These are phyloP conservation scores for Fibroporia radiculosa DNA, from an alignment of 768 basidiomycete genomes.

Conservation along the genomic window DNA sequence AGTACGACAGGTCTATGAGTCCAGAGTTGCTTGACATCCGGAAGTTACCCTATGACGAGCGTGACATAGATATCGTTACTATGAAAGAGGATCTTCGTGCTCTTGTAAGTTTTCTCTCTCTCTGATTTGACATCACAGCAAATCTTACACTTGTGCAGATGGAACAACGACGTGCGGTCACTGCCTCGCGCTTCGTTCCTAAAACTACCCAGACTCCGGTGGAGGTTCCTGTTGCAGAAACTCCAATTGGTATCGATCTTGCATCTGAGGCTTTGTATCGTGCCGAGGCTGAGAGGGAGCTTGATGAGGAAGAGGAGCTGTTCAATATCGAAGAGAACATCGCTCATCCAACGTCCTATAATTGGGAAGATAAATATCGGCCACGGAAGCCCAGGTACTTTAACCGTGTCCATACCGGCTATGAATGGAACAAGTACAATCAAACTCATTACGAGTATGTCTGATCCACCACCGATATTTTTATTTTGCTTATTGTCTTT, in stretches of 20 bases:
- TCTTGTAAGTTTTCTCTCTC: constrained; percentile 42
- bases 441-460: constrained; percentile 98
- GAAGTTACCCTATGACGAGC: constrained; percentile 66
- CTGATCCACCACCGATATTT: constrained; percentile 2
- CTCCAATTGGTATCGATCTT: constrained; percentile 59
- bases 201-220: constrained; percentile 57
- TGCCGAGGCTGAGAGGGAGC: constrained; percentile 84
- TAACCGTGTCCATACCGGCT: constrained; percentile 98
- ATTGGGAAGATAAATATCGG: constrained; percentile 98
- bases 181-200: constrained; percentile 82
- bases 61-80: constrained; percentile 70
- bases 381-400: constrained; percentile 97
- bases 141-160: constrained; percentile 46
- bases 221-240: constrained; percentile 50
- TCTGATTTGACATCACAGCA: too few relatives aligned
- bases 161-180: constrained; percentile 71
- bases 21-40: constrained; percentile 69
- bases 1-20: constrained; percentile 83
- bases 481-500: constrained; percentile 5
- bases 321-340: constrained; percentile 93
- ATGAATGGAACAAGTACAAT: constrained; percentile 99
- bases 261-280: constrained; percentile 88
- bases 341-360: constrained; percentile 75
- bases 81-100: constrained; percentile 54
- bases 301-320: constrained; percentile 93